Base-by-base conservation (phyloP, 345 rosid genomes). In the Camelina neglecta region DNA sequence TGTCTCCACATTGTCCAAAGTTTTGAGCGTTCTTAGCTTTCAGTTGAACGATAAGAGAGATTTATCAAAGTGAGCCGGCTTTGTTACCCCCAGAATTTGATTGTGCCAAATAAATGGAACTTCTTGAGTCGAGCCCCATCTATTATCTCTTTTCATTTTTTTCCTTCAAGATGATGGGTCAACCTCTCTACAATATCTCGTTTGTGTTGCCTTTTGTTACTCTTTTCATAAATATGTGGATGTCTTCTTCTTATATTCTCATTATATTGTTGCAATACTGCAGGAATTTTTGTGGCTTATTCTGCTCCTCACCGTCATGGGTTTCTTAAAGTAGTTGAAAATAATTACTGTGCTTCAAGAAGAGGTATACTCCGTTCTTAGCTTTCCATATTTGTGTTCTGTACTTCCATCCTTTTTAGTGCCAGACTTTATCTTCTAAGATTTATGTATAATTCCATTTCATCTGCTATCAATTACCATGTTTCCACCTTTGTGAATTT, bases 341-440 rank as follows among this genome's bases (percentile, higher is more conserved):
- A 94, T 78, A 89, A 85, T 78, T 94, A 84, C 80, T 93, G 98
- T 79, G 89, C 97, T 68, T 93, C 98, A n/a, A 87, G 83, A 85
- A 85, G 94, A 79, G 97, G 98, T 90, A 78, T 72, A 71, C 51
- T 51, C 49, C 36, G 50, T 67, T 77, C 38, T 66, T 24, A 4
- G 55, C 47, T 58, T 72, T 59, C 44, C 54, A 58, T 38, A 8
- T 53, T 12, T 58, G 23, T 31, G 4, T 12, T 56, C 63, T 49
- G 45, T 41, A 48, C 18, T 13, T 15, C 36, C 51, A 50, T 63
- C 75, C 61, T 61, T 61, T 54, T 73, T 35, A 44, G 20, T 57
- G 54, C 60, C 42, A 38, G 35, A n/a, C 18, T 18, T 8, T 18
- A 49, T 24, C 44, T 53, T 41, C 21, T 38, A 26, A 62, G 50